Base-by-base conservation (phyloP, 148 eudicot species). In the Camellia japonica region DNA sequence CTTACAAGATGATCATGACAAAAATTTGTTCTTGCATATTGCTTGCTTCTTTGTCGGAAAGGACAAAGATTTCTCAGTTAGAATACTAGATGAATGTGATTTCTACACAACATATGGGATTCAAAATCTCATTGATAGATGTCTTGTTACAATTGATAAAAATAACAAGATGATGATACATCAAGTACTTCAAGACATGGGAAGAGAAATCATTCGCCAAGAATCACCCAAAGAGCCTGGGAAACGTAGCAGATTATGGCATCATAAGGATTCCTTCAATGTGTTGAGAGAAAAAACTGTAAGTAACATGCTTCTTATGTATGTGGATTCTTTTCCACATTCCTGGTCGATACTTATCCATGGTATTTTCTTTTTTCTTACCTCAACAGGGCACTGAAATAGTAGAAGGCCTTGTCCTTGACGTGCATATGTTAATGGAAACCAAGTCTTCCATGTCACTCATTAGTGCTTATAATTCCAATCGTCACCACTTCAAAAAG, bases 131-230 rank as follows among this genome's bases (percentile, higher is more conserved):
- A 42, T 3, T 9, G 76, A 70, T 11, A 79, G 75, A 56, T 70
- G 67, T 49, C 42, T 69, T 6, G 16, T 79, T 7, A 52, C n/a
- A 13, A 38, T 54, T 23, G 67, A 75, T 38, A 66, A 14, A 55
- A 7, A 78, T 68, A 47, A 43, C 13, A 78, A 43, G 23, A 23
- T 78, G 52, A 54, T 3, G 52, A 78, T 78, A 75, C 67, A 68
- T 78, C 65, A 13, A 38, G 41, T 78, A 14, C 20, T 78, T 16
- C 64, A 20, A 19, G 74, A 78, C 41, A 78, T 78, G 81, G 81
- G 65, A 13, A 41, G 65, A 55, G 81, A 78, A 68, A 58, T 78
- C 54, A 20, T 78, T 51, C 81, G 81, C 54, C 81, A 78, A 56
- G 74, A 78, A 78, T 78, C 81, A 52, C 65, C 66, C 2, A 41